A percentile compares a stretch with the other conserved stretches of the same genome.
phyloP scores from a whole-genome alignment of 192 early-diverging fungal species.

The Anaeromyces robustus region DNA sequence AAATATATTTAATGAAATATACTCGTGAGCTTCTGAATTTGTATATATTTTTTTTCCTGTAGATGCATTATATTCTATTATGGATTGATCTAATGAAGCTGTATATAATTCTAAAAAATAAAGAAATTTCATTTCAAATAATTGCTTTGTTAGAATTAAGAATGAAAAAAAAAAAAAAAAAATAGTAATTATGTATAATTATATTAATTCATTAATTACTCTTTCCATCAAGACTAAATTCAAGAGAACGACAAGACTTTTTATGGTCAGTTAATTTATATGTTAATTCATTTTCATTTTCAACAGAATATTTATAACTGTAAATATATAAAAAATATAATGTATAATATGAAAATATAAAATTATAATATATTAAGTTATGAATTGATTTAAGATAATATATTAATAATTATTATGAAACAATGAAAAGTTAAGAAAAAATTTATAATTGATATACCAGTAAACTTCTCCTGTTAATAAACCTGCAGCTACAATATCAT shows the following conservation, averaged over 20 bases:
- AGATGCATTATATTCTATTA: slow-evolving; percentile 58
- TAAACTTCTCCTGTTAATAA: slow-evolving; percentile 55
- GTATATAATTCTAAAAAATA: slow-evolving; percentile 42
- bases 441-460: slow-evolving; percentile 22
- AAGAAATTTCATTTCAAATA: too few relatives aligned
- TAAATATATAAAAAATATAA: too few relatives aligned
- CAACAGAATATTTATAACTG: too few relatives aligned
- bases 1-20: too few relatives aligned
- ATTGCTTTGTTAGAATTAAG: too few relatives aligned
- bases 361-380: too few relatives aligned
- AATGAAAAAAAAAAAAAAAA: not conserved
- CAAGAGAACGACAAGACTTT: slow-evolving; percentile 73
- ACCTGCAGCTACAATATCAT: slow-evolving; percentile 50
- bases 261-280: slow-evolving; percentile 28
- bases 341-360: too few relatives aligned
- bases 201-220: slow-evolving; percentile 13
- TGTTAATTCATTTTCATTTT: too few relatives aligned
- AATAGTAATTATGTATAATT: not conserved
- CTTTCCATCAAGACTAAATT: slow-evolving; percentile 61
- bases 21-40: slow-evolving; percentile 74
- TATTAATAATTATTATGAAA: too few relatives aligned
- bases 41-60: slow-evolving; percentile 55
- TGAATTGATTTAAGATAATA: too few relatives aligned
- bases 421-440: too few relatives aligned
- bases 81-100: slow-evolving; percentile 71